Percentiles rank a stretch among this genome's conserved stretches.
Conservation (phyloP, 2,329 filamentous ascomycete species). For the Rhynchosporium secalis region DNA sequence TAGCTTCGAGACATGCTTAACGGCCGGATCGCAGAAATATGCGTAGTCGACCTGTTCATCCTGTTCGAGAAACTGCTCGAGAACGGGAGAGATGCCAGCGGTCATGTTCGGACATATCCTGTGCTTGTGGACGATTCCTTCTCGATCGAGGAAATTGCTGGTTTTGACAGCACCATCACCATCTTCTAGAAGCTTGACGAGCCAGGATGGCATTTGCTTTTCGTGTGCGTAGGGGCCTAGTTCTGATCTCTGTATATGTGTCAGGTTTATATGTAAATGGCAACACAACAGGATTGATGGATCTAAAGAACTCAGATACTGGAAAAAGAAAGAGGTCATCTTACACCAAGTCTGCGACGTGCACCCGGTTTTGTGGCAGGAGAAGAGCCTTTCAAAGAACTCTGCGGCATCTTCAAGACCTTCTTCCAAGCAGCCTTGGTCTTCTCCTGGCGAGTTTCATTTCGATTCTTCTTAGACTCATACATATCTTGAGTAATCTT, state of each 20-base stretch:
- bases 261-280: conserved; percentile 24
- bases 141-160: conserved; percentile 49
- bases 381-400: conserved; percentile 16
- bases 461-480: conserved; percentile 6
- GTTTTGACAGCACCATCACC: conserved; percentile 57
- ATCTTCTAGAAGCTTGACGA: conserved; percentile 58
- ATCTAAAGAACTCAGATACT: background rate
- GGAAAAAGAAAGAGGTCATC: conserved; percentile 19
- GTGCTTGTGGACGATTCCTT: conserved; percentile 46
- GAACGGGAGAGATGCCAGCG: conserved; percentile 58
- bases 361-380: conserved; percentile 10
- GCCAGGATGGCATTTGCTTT: conserved; percentile 70
- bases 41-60: conserved; percentile 66
- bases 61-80: conserved; percentile 63
- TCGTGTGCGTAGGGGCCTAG: conserved; percentile 73
- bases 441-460: conserved; percentile 24
- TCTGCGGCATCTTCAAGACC: conserved; percentile 39
- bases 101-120: conserved; percentile 49
- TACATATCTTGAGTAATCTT: background rate
- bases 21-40: conserved; percentile 75
- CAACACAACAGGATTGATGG: no score
- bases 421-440: conserved; percentile 38
- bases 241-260: conserved; percentile 50
- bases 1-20: conserved; percentile 80
- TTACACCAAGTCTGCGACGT: conserved; percentile 40